phyloP scores from a whole-genome alignment of 805 yeast genomes.

The Candida awuae region DNA sequence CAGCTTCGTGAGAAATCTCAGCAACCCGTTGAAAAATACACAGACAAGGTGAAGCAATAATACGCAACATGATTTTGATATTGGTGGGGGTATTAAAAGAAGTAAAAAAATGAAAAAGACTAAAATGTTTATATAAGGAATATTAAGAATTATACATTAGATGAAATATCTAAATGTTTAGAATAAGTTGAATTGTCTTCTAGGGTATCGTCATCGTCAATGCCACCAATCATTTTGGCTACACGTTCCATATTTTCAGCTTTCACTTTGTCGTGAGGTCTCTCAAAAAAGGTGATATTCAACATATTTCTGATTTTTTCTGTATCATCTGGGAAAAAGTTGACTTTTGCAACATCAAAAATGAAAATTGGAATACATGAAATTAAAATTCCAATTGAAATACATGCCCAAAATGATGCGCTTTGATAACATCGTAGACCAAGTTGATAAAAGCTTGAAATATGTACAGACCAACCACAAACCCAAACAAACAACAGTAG shows the following conservation, averaged over 20 bases:
- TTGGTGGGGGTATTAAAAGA: no score
- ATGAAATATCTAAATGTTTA: not conserved
- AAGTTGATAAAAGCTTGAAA: constrained; percentile 40
- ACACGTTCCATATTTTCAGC: constrained; percentile 4
- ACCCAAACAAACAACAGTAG: constrained; percentile 65
- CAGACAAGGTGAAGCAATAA: no score
- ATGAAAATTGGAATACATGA: constrained; percentile 57
- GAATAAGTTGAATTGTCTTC: not conserved
- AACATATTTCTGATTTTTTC: constrained; percentile 65
- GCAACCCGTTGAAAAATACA: no score
- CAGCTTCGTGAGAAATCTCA: no score
- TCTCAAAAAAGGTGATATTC: constrained; percentile 42
- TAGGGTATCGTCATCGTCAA: not conserved
- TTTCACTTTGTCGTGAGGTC: constrained; percentile 22
- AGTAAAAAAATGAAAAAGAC: no score
- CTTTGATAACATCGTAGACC: constrained; percentile 59
- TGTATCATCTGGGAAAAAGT: constrained; percentile 55
- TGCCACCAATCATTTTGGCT: constrained; percentile 9
- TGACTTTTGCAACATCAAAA: constrained; percentile 39
- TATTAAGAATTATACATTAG: no score
- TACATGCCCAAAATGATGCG: constrained; percentile 55
- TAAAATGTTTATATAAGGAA: no score
- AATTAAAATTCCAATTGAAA: constrained; percentile 45
- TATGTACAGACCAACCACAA: constrained; percentile 58
- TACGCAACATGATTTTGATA: no score